A percentile compares a stretch with the other conserved stretches of the same genome.
Conservation (phyloP, 148 eudicot genomes). For the Cornus suecica region DNA sequence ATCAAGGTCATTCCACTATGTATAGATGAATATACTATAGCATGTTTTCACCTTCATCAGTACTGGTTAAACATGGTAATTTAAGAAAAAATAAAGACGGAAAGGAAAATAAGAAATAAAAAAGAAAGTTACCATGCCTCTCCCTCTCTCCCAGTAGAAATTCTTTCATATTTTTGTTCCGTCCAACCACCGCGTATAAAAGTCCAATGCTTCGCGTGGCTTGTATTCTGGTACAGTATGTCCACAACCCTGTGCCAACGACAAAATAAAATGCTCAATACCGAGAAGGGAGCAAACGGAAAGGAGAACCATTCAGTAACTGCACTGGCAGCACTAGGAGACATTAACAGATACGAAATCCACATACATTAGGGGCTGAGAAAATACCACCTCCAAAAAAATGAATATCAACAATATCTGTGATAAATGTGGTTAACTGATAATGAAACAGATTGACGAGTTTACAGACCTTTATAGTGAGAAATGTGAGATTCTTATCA, state of each 20-base stretch:
- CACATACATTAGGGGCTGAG: neutral
- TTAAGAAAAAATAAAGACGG: too few species aligned
- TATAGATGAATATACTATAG: neutral
- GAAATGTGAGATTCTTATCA: slow-evolving; percentile 74
- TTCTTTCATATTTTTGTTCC: slow-evolving; percentile 41
- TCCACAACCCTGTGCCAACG: slow-evolving; percentile 61
- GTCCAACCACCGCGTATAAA: slow-evolving; percentile 53
- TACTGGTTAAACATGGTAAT: too few species aligned
- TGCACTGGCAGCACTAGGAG: neutral
- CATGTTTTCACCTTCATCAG: neutral
- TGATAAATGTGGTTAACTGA: neutral
- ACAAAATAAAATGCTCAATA: neutral
- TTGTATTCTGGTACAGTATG: slow-evolving; percentile 89
- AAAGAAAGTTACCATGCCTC: neutral
- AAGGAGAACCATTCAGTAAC: neutral
- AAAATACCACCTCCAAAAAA: neutral
- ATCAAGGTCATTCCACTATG: neutral
- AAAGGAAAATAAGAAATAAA: neutral
- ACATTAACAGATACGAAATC: neutral
- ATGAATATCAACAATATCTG: neutral
- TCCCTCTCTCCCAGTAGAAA: neutral
- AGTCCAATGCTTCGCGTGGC: slow-evolving; percentile 60
- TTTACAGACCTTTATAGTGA: slow-evolving; percentile 74
- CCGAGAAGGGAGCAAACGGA: neutral
- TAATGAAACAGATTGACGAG: neutral